Evolutionary conservation across 179 eudicot species (phyloP), one percentile per base, ranked within the genome.

Genomic region (Corrigiola litoralis): DNA sequence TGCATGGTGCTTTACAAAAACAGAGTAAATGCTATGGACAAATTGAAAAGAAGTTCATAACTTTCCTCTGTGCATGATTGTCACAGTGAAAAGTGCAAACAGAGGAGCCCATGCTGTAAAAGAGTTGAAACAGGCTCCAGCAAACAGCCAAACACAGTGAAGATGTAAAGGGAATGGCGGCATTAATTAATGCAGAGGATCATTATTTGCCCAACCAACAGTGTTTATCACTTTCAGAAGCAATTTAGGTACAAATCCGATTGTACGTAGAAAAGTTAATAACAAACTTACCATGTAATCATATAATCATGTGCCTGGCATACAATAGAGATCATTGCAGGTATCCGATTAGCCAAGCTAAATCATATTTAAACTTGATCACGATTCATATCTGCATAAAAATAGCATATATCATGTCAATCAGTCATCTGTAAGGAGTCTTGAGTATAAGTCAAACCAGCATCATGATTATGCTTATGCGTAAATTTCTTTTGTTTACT

Each of bases 221-320:
- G 32, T 60, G 45, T 29, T 41, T 23, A 65, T 59, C 61, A 27
- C 49, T 49, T 49, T 31, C 34, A 69, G 32, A 38, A 31, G 25
- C 17, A 36, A 46, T n/a, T n/a, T n/a, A n/a, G n/a, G 46, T 44
- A 62, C 38, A 20, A 64, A 56, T 38, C 48, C 44, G 20, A 45
- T 27, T 47, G 21, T 37, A 42, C 40, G n/a, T 45, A 49, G 36
- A 66, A 6, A 62, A 72, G 66, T 67, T 58, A 67, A 76, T 62
- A 58, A 60, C 65, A 67, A 62, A 51, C 54, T 47, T 70, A 70
- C 67, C 61, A 25, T 36, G 66, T 27, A 73, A 73, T 80, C 70
- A 79, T 69, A 32, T 52, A 66, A 76, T 71, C 80, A 72, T 67
- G 76, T 76, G 73, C 40, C 7, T 23, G 66, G 53, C 21, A 50